Conservation (phyloP, 768 basidiomycete species). For the Trichaptum fuscoviolaceum region DNA sequence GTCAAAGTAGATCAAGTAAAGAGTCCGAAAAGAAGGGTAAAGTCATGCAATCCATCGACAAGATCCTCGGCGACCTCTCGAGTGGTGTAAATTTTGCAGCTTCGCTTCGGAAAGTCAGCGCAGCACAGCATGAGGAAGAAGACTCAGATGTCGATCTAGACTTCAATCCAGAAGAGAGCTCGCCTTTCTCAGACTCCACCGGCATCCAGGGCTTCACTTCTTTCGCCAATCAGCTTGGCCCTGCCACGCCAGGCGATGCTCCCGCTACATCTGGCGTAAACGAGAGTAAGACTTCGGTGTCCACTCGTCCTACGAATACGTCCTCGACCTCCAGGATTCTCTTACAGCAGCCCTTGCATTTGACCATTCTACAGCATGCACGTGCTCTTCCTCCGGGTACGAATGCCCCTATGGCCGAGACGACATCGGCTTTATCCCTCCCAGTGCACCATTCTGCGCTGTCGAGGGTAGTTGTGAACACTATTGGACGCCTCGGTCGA, state of each 20-base stretch:
- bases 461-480: slow-evolving; percentile 73
- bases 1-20: slow-evolving; percentile 22
- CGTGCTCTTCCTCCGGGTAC: slow-evolving; percentile 20
- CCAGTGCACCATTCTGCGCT: slow-evolving; percentile 58
- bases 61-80: slow-evolving; percentile 16
- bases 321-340: slow-evolving; percentile 55
- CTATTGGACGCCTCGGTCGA: slow-evolving; percentile 75
- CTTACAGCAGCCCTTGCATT: slow-evolving; percentile 56
- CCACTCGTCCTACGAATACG: slow-evolving; percentile 40
- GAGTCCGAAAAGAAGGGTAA: not conserved
- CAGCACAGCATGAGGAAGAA: slow-evolving; percentile 35
- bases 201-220: slow-evolving; percentile 9
- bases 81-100: slow-evolving; percentile 61
- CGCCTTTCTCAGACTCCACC: slow-evolving; percentile 10
- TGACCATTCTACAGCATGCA: slow-evolving; percentile 45
- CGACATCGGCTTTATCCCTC: slow-evolving; percentile 32
- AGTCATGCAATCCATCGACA: not conserved
- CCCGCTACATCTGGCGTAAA: slow-evolving; percentile 27
- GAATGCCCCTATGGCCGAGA: slow-evolving; percentile 31
- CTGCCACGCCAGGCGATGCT: slow-evolving; percentile 26
- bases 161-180: slow-evolving; percentile 52
- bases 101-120: slow-evolving; percentile 27
- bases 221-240: slow-evolving; percentile 12
- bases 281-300: slow-evolving; percentile 19
- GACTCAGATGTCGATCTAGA: slow-evolving; percentile 78